phyloP scores from a whole-genome alignment of 1,284 basidiomycete genomes.

The Grifola frondosa region DNA sequence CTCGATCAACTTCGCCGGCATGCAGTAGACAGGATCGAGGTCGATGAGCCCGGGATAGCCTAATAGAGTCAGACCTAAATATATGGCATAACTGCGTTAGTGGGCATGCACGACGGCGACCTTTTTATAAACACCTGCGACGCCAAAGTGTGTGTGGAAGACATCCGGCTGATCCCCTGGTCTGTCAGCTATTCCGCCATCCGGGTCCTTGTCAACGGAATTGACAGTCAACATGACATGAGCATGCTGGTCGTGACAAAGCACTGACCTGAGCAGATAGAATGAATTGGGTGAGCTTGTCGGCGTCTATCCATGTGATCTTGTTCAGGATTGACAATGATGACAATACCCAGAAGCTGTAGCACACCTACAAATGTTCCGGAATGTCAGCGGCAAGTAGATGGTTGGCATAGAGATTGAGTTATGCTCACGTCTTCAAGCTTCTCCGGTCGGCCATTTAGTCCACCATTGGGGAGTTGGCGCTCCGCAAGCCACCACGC shows the following conservation, averaged over 20 bases:
- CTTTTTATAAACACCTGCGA: conserved; percentile 79
- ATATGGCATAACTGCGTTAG: neutral
- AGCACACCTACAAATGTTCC: conserved; percentile 87
- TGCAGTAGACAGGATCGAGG: conserved; percentile 94
- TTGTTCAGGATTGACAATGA: conserved; percentile 84
- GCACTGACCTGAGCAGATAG: conserved; percentile 78
- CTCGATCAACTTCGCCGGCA: conserved; percentile 82
- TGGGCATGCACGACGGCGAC: neutral
- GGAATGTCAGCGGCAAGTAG: conserved; percentile 2
- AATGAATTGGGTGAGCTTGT: conserved; percentile 83
- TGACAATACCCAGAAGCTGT: conserved; percentile 96
- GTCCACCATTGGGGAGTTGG: conserved; percentile 89
- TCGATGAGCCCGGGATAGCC: conserved; percentile 84
- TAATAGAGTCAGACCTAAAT: conserved; percentile 80
- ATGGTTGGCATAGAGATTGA: too few relatives aligned
- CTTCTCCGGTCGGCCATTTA: conserved; percentile 97
- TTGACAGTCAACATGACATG: neutral
- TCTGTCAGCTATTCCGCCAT: conserved; percentile 94
- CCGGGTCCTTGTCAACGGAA: conserved; percentile 68
- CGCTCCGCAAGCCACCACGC: conserved; percentile 94
- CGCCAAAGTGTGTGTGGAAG: conserved; percentile 93
- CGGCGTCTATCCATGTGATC: conserved; percentile 86
- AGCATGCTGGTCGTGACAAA: conserved; percentile 1
- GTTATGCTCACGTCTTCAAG: conserved; percentile 90
- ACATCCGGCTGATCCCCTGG: conserved; percentile 95